Percentiles rank a stretch among this genome's conserved stretches.
These are phyloP conservation scores for Onygenales sp. DNA, from an alignment of 2,329 filamentous ascomycete genomes.

Conservation along the genomic window DNA sequence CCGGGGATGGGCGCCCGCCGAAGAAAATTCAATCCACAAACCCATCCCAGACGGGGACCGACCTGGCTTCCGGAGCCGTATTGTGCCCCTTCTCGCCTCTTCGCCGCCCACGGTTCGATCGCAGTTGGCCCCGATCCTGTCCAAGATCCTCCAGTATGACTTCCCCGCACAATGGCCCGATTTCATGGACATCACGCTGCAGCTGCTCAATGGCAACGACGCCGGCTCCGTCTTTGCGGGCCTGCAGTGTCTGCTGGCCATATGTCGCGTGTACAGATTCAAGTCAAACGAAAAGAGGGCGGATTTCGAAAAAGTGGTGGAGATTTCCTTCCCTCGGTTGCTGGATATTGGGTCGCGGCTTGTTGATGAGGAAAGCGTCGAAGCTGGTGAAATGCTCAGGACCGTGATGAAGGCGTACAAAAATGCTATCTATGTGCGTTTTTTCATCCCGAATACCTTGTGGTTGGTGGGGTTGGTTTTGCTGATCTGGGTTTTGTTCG, in stretches of 20 bases:
- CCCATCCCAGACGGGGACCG: slow-evolving; percentile 86
- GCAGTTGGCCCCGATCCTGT: slow-evolving; percentile 86
- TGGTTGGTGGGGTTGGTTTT: neutral
- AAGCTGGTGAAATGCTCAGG: slow-evolving; percentile 94
- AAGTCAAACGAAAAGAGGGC: slow-evolving; percentile 72
- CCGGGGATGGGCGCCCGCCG: slow-evolving; percentile 74
- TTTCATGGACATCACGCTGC: slow-evolving; percentile 86
- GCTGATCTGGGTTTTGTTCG: neutral
- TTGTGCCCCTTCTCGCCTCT: slow-evolving; percentile 79
- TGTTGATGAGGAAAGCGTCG: slow-evolving; percentile 81
- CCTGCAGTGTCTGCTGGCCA: slow-evolving; percentile 83
- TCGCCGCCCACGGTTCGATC: slow-evolving; percentile 74
- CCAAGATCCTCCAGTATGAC: slow-evolving; percentile 92
- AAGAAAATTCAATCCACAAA: slow-evolving; percentile 63
- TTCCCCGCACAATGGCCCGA: slow-evolving; percentile 91
- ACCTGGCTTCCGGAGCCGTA: slow-evolving; percentile 70
- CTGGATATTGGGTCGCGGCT: slow-evolving; percentile 79
- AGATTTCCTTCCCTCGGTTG: slow-evolving; percentile 79
- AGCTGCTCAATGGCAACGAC: slow-evolving; percentile 79
- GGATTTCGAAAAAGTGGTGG: slow-evolving; percentile 92
- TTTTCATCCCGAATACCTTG: slow-evolving; percentile 1
- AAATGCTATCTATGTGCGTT: slow-evolving; percentile 79
- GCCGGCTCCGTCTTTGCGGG: slow-evolving; percentile 82
- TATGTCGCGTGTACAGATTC: slow-evolving; percentile 92
- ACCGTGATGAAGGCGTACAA: slow-evolving; percentile 95